Evolutionary conservation across 768 basidiomycete genomes (phyloP).

Genomic region (Xerocomellus chrysenteron): DNA sequence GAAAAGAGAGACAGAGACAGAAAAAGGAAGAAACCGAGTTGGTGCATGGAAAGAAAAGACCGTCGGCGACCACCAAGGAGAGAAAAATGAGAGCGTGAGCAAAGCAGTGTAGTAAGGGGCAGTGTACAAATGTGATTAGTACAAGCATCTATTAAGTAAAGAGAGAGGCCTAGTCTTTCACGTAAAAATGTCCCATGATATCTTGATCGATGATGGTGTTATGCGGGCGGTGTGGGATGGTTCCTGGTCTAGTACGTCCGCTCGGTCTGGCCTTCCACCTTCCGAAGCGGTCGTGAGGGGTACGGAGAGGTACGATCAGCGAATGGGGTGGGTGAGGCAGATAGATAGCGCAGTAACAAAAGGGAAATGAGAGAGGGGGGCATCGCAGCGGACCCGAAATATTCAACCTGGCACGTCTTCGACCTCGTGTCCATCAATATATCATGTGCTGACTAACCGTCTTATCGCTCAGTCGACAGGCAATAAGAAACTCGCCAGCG

Average conservation of each 20-base stretch:
- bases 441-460: constrained; percentile 1
- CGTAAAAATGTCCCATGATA: constrained; percentile 2
- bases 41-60: neutral
- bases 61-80: neutral
- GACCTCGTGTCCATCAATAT: constrained; percentile 4
- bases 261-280: constrained; percentile 6
- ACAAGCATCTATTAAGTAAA: constrained; percentile 10
- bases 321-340: neutral
- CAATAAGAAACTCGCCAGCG: constrained; percentile 76
- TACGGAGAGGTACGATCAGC: neutral
- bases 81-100: neutral
- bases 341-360: constrained; percentile 15
- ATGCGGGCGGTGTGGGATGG: neutral
- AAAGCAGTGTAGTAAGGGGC: neutral
- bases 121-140: constrained; percentile 8
- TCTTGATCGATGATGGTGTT: constrained; percentile 3
- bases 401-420: constrained; percentile 1
- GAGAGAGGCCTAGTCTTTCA: neutral
- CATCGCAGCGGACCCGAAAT: constrained; percentile 16
- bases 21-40: neutral
- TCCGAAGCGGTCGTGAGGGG: constrained; percentile 3
- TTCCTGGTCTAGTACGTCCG: constrained; percentile 5
- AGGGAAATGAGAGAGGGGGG: neutral
- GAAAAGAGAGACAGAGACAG: neutral
- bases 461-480: constrained; percentile 43